These are phyloP conservation scores for Phialocephala sp. DNA, from an alignment of 2,329 filamentous ascomycete genomes.

Conservation along the genomic window DNA sequence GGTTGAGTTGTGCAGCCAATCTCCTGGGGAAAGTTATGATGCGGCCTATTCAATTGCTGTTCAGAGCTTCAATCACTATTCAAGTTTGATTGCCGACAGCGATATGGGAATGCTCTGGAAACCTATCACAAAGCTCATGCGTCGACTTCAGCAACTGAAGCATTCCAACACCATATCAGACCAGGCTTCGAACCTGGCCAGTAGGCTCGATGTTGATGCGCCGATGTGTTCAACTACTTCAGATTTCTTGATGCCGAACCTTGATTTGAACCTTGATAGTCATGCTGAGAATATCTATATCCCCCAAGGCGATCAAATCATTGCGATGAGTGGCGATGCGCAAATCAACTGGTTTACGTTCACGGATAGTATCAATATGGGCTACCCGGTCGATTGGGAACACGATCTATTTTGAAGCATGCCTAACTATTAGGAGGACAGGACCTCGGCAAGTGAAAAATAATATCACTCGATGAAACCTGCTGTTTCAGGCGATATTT, in stretches of 20 bases:
- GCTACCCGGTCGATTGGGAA: conserved; percentile 8
- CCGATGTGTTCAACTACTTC: conserved; percentile 4
- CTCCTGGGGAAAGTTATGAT: conserved; percentile 7
- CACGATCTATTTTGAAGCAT: conserved; percentile 1
- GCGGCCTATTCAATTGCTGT: conserved; percentile 13
- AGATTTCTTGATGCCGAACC: neutral
- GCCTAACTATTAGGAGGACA: neutral
- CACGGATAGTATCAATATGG: conserved; percentile 13
- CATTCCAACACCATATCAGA: conserved; percentile 4
- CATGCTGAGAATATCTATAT: conserved; percentile 8
- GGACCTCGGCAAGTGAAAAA: conserved; percentile 4
- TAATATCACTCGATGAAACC: conserved; percentile 8
- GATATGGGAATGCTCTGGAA: conserved; percentile 25
- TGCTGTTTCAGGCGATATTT: conserved; percentile 13
- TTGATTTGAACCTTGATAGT: conserved; percentile 11
- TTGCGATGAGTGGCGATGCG: conserved; percentile 7
- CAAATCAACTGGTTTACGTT: conserved; percentile 9
- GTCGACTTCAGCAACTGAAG: conserved; percentile 14
- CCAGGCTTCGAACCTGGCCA: neutral
- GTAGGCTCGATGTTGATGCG: conserved; percentile 6
- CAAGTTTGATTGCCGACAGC: conserved; percentile 17
- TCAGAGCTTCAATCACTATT: conserved; percentile 18
- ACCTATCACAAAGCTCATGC: conserved; percentile 24
- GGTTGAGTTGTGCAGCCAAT: conserved; percentile 15
- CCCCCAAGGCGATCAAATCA: conserved; percentile 1